A percentile compares a stretch with the other conserved stretches of the same genome.
Evolutionary conservation across 2,329 filamentous ascomycete genomes (phyloP).

Genomic region (Verticillium albo-atrum): DNA sequence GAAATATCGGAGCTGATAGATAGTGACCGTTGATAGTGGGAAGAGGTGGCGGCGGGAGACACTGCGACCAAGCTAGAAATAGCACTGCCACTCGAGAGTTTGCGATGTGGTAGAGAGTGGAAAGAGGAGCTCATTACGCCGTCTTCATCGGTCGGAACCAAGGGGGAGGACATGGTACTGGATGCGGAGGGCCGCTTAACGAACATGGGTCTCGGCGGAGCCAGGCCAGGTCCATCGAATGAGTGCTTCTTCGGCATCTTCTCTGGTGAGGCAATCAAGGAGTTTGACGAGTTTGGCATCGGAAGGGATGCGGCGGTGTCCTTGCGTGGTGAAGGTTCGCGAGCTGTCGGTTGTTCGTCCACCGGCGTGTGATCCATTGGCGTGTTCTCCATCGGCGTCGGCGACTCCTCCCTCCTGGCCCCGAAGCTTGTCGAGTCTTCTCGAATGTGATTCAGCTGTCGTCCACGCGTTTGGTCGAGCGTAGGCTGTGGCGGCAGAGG

Average conservation of each 20-base stretch:
- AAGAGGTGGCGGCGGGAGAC: conserved; percentile 53
- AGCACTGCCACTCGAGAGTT: conserved; percentile 68
- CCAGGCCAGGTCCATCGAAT: conserved; percentile 46
- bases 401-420: conserved; percentile 54
- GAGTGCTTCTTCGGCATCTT: conserved; percentile 36
- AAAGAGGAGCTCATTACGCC: conserved; percentile 48
- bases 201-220: conserved; percentile 45
- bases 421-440: conserved; percentile 43
- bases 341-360: conserved; percentile 18
- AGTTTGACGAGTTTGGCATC: conserved; percentile 26
- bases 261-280: conserved; percentile 37
- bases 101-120: conserved; percentile 66
- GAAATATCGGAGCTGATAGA: conserved; percentile 83
- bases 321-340: conserved; percentile 19
- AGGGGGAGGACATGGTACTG: conserved; percentile 59
- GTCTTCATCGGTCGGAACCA: conserved; percentile 69
- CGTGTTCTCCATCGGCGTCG: conserved; percentile 43
- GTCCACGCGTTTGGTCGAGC: conserved; percentile 33
- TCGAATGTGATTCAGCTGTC: conserved; percentile 31
- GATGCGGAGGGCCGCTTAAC: conserved; percentile 42
- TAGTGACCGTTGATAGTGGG: conserved; percentile 66
- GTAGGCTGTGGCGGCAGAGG: conserved; percentile 39
- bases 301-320: conserved; percentile 28
- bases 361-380: conserved; percentile 22
- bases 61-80: conserved; percentile 37